Evolutionary conservation across 2,329 filamentous ascomycete species (phyloP), one percentile per base, ranked within the genome.

Genomic region (Pestalotiopsis sp.): DNA sequence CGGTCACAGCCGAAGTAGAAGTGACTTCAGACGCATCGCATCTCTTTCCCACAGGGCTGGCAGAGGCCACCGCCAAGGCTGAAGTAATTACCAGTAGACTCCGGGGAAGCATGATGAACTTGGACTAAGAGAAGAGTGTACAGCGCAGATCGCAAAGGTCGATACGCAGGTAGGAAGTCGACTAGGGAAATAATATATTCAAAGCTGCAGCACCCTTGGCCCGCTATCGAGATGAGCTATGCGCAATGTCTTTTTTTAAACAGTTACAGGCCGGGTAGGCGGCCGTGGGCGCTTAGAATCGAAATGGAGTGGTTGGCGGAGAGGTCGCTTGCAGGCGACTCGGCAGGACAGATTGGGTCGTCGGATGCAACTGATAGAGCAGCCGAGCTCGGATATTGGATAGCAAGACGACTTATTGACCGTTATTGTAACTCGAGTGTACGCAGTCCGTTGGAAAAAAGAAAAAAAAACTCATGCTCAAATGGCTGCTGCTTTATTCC

Each of bases 241-340:
- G 66, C 68, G 70, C 62, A 70, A 66, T 73, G 68, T 73, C 64
- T 70, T 70, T 52, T 52, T 52, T 70, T 65, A 70, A 72, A 70
- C 69, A 70, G 67, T 44, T 52, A 69, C 60, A 66, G 70, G 61
- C 70, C 71, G 65, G 68, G 65, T 69, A 65, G 65, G 71, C 70
- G 70, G 69, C 68, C 67, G 68, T 66, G 67, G 73, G 75, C 75
- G 75, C 75, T 77, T 77, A 76, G 68, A 66, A 74, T 72, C 69
- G 72, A 75, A 76, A 74, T 73, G 72, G 70, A 70, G 59, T 71
- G 58, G 68, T 69, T 71, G 73, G 72, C 70, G 71, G 70, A 72
- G 72, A 72, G 62, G 35, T 68, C 68, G 72, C 71, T 72, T 74
- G n/a, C 44, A 44, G 26, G 35, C 40, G 61, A 44, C 40, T 48